Evolutionary conservation across 352 stramenopile species (phyloP).

Genomic region (Globisporangium alternatum): DNA sequence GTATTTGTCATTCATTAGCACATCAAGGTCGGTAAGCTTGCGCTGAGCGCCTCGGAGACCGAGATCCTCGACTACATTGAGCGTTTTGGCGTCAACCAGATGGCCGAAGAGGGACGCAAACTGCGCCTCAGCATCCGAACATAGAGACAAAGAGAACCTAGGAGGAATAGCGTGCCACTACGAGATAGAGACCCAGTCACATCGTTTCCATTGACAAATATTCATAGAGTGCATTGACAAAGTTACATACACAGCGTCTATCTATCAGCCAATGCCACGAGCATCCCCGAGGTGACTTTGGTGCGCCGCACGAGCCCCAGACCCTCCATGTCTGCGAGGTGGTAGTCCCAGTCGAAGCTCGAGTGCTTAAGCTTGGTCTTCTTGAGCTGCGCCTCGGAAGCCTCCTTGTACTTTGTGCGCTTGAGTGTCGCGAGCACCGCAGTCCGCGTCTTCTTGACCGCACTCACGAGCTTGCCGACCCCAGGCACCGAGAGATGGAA

Average conservation of each 20-base stretch:
- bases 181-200: constrained; percentile 8
- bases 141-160: constrained; percentile 12
- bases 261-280: constrained; percentile 33
- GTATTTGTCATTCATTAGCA: constrained; percentile 34
- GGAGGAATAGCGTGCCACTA: neutral
- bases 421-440: constrained; percentile 40
- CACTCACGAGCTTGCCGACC: constrained; percentile 51
- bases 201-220: neutral
- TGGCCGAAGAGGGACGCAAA: constrained; percentile 61
- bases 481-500: constrained; percentile 56
- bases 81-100: constrained; percentile 35
- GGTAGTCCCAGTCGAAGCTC: constrained; percentile 49
- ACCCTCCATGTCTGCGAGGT: constrained; percentile 66
- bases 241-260: neutral
- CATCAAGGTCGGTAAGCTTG: constrained; percentile 55
- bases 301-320: constrained; percentile 43
- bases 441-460: constrained; percentile 53
- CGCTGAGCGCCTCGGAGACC: constrained; percentile 47
- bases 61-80: constrained; percentile 65
- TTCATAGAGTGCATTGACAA: neutral
- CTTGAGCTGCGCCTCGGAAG: constrained; percentile 57
- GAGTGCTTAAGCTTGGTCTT: constrained; percentile 60
- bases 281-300: constrained; percentile 51
- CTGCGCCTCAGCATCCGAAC: constrained; percentile 55
- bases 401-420: constrained; percentile 60